Conservation (phyloP, 305 asterid genomes). For the Coffea humblotiana region DNA sequence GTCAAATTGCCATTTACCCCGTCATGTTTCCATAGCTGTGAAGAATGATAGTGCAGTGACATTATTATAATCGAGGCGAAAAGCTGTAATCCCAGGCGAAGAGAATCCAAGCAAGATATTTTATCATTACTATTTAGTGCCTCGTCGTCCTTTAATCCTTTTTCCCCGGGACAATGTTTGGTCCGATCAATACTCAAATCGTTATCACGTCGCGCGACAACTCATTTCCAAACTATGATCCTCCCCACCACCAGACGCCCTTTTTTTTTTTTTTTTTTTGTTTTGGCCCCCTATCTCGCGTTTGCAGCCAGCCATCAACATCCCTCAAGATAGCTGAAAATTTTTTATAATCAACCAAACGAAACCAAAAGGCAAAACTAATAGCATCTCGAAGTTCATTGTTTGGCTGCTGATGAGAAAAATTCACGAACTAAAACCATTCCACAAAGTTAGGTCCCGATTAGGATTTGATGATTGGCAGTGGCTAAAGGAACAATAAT, state of each 20-base stretch:
- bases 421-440: neutral
- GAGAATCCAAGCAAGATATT: neutral
- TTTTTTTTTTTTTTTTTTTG: neutral
- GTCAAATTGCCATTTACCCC: neutral
- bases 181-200: constrained; percentile 8
- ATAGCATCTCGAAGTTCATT: too few relatives aligned
- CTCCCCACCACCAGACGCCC: constrained; percentile 11
- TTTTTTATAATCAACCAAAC: neutral
- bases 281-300: too few relatives aligned
- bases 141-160: neutral
- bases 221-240: constrained; percentile 10
- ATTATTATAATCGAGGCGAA: constrained; percentile 3
- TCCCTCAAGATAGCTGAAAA: neutral
- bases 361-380: neutral
- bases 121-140: neutral
- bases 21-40: neutral
- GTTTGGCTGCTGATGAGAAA: neutral
- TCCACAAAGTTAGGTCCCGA: neutral
- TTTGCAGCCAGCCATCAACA: neutral
- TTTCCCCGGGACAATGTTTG: neutral
- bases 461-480: constrained; percentile 1
- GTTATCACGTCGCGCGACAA: constrained; percentile 12
- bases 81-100: neutral
- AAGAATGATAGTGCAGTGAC: neutral
- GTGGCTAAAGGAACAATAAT: constrained; percentile 2